Conservation (phyloP, 2,329 filamentous ascomycete genomes). For the Blastomyces percursus region DNA sequence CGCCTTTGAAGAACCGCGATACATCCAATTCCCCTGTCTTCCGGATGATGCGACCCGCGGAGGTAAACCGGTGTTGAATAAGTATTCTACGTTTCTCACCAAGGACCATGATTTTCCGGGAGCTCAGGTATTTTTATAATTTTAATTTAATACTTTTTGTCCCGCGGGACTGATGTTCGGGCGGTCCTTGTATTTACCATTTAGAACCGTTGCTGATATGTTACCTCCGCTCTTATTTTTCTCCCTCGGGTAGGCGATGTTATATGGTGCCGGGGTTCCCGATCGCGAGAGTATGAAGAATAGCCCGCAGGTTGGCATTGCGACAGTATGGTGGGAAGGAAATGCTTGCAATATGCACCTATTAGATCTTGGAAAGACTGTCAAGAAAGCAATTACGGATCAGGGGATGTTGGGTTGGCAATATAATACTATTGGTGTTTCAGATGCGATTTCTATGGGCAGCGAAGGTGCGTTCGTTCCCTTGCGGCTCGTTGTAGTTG, state of each 20-base stretch:
- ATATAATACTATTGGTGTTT: conserved; percentile 83
- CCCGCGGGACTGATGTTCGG: not conserved
- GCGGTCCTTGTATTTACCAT: conserved; percentile 8
- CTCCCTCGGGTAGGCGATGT: conserved; percentile 57
- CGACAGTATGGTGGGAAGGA: conserved; percentile 94
- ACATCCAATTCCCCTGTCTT: conserved; percentile 48
- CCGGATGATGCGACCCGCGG: conserved; percentile 43
- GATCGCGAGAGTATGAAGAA: conserved; percentile 77
- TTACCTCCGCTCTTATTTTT: not conserved
- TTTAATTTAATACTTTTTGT: not conserved
- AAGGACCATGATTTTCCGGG: conserved; percentile 81
- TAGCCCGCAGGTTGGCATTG: conserved; percentile 79
- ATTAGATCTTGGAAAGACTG: conserved; percentile 73
- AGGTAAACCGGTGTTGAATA: conserved; percentile 61
- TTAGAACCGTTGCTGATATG: not conserved
- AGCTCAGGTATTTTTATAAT: conserved; percentile 54
- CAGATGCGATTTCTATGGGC: conserved; percentile 92
- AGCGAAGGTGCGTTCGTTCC: conserved; percentile 56
- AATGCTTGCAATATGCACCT: conserved; percentile 82
- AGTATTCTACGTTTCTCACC: conserved; percentile 74
- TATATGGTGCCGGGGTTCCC: conserved; percentile 85
- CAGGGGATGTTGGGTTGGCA: conserved; percentile 90
- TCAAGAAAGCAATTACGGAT: conserved; percentile 69
- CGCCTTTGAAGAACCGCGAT: conserved; percentile 35
- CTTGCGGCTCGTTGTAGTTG: not conserved